Base-by-base conservation (phyloP, 768 basidiomycete species). In the Lentinula raphanica region DNA sequence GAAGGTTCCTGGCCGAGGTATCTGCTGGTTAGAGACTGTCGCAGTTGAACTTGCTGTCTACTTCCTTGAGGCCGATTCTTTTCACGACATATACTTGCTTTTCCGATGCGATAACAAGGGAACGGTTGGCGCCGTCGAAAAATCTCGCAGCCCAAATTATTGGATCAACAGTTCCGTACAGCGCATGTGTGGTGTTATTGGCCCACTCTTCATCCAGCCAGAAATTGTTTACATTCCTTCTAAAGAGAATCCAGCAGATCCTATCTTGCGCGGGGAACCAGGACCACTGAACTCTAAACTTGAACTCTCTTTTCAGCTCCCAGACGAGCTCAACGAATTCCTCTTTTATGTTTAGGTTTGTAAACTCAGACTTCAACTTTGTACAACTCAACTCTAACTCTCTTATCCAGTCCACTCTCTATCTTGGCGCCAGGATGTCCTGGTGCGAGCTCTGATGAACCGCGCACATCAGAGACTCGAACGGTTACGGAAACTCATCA, bases 31-130 rank as follows among this genome's bases (percentile, higher is more conserved):
- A 6, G 66, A 69, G 44, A 58, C 60, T 9, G 40, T 66, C 23
- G 66, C 62, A 0, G 35, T 69, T 28, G 67, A 68, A 38, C 46
- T 68, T 0, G 40, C 59, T 8, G 28, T 55, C 6, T 54, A 58
- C 49, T 51, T 55, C 21, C 48, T 59, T 35, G 39, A 28, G 15
- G 5, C 48, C 50, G 19, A 53, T 9, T 59, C 56, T 9, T 56
- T 65, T 21, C 9, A 29, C 0, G 49, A 71, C 29, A 58, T 31
- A 3, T 65, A 75, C n/a, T 7, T 77, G 0, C 17, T 64, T 0
- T 58, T 78, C 1, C 63, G 58, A 9, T 72, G 67, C 0, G 70
- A 78, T 54, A 76, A 79, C 49, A 56, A 64, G 21, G 75, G 71
- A 0, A 66, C 72, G 1, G 68, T 78, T 11, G 68, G 69, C 0